Base-by-base conservation (phyloP, 768 basidiomycete species). In the Panus rudis region DNA sequence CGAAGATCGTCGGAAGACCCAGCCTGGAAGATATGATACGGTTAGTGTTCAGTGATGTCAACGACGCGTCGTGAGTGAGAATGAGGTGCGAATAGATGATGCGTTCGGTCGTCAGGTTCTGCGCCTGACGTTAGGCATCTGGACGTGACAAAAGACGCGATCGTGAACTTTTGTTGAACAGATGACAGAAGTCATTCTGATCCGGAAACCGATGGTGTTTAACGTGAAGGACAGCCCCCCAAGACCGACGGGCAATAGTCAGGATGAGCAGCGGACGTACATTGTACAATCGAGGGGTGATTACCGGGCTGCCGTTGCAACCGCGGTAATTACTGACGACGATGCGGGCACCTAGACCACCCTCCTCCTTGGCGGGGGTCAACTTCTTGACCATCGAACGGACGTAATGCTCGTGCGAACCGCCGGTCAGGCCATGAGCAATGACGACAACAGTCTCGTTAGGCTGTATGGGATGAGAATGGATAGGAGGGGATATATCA, bases 371-470 rank as follows among this genome's bases (percentile, higher is more conserved):
- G 35, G 17, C 23, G 22, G 20, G 39, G 6, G 48, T 50, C 12
- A 50, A 39, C 28, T 33, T 35, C 11, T 50, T 34, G 14, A 56
- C 38, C 10, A 46, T 46, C 11, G 54, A 49, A 14, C 54, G 52
- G 26, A 57, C 50, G 30, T 57, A 57, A 17, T 48, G 24, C 39
- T 55, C 56, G 38, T 57, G 47, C 2, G 56, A 57, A 32, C 56
- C 56, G 2, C 56, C 56, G 6, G 54, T 55, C 25, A 57, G 48
- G n/a, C 56, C 56, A 46, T 57, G 56, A 7, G 50, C 33, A 22
- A 57, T 52, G 20, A 53, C 28, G 11, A 57, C 27, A 10, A 57
- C 43, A 31, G 41, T 39, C 22, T 56, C 55, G 4, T 24, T 39
- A 12, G 17, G 11, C 8, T 39, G 14, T 11, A 40, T 39, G 3